phyloP scores from a whole-genome alignment of 2,329 filamentous ascomycete species.

The Incumbomyces delicatus region DNA sequence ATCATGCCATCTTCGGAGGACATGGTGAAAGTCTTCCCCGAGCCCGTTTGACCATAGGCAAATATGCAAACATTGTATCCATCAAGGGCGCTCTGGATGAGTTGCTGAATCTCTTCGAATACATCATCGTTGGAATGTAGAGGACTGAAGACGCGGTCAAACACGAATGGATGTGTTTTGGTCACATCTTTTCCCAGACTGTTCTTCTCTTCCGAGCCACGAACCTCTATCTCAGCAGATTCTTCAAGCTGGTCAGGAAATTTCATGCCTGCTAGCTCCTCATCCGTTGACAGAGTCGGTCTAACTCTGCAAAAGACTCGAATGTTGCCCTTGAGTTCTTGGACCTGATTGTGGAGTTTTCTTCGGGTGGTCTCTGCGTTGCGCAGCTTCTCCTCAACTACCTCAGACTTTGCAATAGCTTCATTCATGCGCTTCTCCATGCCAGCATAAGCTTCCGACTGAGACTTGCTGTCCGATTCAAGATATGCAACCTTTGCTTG shows the following conservation, averaged over 20 bases:
- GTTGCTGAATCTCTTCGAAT: conserved; percentile 91
- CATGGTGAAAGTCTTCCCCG: conserved; percentile 96
- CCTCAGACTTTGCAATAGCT: conserved; percentile 58
- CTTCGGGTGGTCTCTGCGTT: conserved; percentile 84
- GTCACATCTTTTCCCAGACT: conserved; percentile 66
- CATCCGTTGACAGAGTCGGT: conserved; percentile 55
- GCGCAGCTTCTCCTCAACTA: conserved; percentile 70
- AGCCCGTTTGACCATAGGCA: conserved; percentile 95
- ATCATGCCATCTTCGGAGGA: conserved; percentile 88
- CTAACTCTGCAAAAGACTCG: conserved; percentile 95
- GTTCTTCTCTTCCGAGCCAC: conserved; percentile 73
- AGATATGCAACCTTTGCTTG: conserved; percentile 79
- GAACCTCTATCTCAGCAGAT: conserved; percentile 73
- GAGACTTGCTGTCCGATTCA: conserved; percentile 79
- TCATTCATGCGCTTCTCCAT: conserved; percentile 75
- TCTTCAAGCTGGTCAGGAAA: conserved; percentile 70
- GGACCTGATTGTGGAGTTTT: conserved; percentile 93
- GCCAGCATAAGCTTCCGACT: conserved; percentile 73
- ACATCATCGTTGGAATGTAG: conserved; percentile 69
- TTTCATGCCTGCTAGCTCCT: conserved; percentile 60
- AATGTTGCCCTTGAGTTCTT: conserved; percentile 96
- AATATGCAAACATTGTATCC: conserved; percentile 99
- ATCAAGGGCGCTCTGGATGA: conserved; percentile 91
- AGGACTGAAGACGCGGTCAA: conserved; percentile 85
- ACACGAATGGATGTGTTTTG: conserved; percentile 76